Evolutionary conservation across 352 stramenopile genomes (phyloP), one percentile per base, ranked within the genome.

Genomic region (Phytophthora kernoviae): DNA sequence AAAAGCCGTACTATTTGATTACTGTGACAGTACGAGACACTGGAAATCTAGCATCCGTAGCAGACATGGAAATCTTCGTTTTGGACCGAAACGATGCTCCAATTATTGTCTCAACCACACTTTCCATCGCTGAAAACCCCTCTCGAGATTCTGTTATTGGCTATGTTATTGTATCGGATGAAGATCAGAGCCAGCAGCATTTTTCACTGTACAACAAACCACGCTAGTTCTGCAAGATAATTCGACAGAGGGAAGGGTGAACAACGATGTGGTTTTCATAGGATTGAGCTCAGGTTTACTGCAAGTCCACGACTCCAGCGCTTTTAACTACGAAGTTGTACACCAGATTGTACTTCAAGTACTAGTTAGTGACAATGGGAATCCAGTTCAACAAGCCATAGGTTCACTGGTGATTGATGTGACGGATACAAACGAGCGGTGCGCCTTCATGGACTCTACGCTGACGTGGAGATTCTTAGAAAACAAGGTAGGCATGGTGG

Each of bases 71-170:
- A 8, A 55, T 68, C 10, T 4, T 68, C 1, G 15, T 73, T 24
- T 42, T 73, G 18, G 64, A 73, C 24, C 37, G 64, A 47, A 73
- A 73, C 54, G 64, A 73, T 26, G 41, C 53, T 21, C 64, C 64
- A 22, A 37, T 49, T 21, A 48, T 73, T 21, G 33, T 36, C 7
- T 54, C 53, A 0, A 55, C 48, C 9, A 1, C 11, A 17, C 58
- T 73, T 40, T 36, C 37, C 17, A 24, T 65, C 12, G 12, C 9
- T 17, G 64, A 68, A 53, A 65, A 73, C 11, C 20, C 51, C 11
- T 1, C 1, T 11, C 22, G 34, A 26, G 34, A 40, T 41, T 27
- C 37, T 21, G 4, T 46, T 5, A 21, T 73, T 41, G 64, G 64
- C 4, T 5, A 20, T 37, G 20, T 65, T 45, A 10, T 8, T 10